phyloP scores from a whole-genome alignment of 345 rosid genomes.

The Lumnitzera racemosa region DNA sequence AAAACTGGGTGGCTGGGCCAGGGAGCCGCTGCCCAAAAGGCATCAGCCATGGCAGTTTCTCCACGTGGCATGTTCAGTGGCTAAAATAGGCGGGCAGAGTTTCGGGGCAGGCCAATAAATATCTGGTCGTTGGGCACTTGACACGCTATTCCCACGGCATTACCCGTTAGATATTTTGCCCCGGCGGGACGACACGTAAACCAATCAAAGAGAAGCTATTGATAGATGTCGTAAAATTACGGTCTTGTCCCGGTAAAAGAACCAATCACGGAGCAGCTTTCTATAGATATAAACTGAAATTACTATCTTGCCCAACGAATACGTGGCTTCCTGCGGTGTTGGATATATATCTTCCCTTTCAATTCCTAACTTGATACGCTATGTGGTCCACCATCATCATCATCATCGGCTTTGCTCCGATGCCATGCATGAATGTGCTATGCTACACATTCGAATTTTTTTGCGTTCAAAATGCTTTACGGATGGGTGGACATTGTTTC shows the following conservation, averaged over 20 bases:
- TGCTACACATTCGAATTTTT: too few species aligned
- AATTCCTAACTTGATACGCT: too few species aligned
- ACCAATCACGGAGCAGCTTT: slow-evolving; percentile 8
- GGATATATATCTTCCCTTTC: slow-evolving; percentile 1
- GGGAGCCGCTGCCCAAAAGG: background rate
- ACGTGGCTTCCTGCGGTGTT: slow-evolving; percentile 5
- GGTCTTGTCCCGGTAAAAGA: too few species aligned
- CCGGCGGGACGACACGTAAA: background rate
- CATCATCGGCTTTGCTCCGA: too few species aligned
- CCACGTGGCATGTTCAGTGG: slow-evolving; percentile 10
- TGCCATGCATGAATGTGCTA: too few species aligned
- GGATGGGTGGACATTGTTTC: too few species aligned
- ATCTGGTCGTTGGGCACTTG: slow-evolving; percentile 4
- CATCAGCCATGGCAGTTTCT: background rate
- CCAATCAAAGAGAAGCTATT: slow-evolving; percentile 7
- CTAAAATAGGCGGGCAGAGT: background rate
- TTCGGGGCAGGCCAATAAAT: slow-evolving; percentile 4
- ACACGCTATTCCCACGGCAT: background rate
- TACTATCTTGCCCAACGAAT: background rate
- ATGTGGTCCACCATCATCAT: too few species aligned
- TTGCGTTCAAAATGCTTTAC: too few species aligned
- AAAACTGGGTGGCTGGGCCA: background rate
- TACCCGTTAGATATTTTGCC: background rate
- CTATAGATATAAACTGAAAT: background rate
- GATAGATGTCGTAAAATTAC: background rate